Base-by-base conservation (phyloP, 164 flowering plant genomes). In the Umbilicus rupestris region DNA sequence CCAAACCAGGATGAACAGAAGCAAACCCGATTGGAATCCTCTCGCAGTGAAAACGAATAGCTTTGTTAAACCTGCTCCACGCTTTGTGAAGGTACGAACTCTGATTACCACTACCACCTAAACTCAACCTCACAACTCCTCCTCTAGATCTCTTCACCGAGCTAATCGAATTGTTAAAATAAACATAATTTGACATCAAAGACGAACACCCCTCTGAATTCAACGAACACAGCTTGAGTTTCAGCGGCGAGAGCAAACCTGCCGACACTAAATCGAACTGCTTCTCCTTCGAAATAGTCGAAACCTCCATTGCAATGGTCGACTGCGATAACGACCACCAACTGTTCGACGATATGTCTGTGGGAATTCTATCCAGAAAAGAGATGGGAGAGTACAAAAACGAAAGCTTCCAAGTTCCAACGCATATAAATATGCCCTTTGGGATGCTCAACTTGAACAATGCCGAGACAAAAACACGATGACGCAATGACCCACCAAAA, bases 1-100 rank as follows among this genome's bases (percentile, higher is more conserved):
- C 19, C 33, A 26, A 8, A 28, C 71, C 69, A 37, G 68, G 55
- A 42, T 75, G 62, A 70, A 87, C 62, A 0, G 92, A 84, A 37
- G 84, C 93, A 66, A 94, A 91, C 68, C 94, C 94, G 72, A 85
- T 66, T 26, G 96, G 92, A 74, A 86, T 74, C 71, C 79, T 78
- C 69, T 82, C 90, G 64, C 92, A 84, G 42, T 94, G 87, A 59
- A 89, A 78, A 67, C 79, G 78, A 70, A 94, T 58, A 44, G 72
- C 75, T 63, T 75, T 79, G 76, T 91, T 94, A 70, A 91, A 89
- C 66, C 87, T 85, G 65, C 37, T 73, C 72, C 81, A 66, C 33
- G 78, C 10, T 42, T 70, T 80, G 19, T 77, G 41, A 52, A 86
- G 5, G 57, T 78, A 78, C 28, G 74, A 79, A 22, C 60, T 55